phyloP scores from a whole-genome alignment of 1,139 yeast species.

The Wickerhamomyces sp. region DNA sequence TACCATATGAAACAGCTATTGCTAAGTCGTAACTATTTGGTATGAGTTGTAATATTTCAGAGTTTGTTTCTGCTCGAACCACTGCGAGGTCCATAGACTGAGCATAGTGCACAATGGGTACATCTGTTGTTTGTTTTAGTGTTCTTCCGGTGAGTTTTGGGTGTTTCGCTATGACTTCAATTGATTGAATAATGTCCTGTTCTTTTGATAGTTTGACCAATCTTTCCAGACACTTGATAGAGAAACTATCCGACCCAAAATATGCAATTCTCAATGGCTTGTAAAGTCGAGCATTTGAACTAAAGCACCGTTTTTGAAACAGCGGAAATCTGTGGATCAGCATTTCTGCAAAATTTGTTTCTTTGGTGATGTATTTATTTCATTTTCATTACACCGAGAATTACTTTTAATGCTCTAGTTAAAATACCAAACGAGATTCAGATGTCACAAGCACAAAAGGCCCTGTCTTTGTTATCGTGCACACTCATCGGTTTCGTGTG shows the following conservation, averaged over 20 bases:
- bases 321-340: no score
- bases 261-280: conserved; percentile 30
- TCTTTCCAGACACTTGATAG: conserved; percentile 51
- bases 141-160: conserved; percentile 75
- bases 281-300: neutral
- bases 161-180: conserved; percentile 63
- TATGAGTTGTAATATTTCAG: conserved; percentile 44
- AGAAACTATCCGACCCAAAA: conserved; percentile 81
- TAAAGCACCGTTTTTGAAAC: neutral
- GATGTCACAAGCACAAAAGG: conserved; percentile 4
- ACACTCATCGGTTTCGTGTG: conserved; percentile 44
- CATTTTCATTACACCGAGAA: neutral
- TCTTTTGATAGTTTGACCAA: conserved; percentile 35
- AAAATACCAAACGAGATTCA: no score
- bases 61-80: conserved; percentile 53
- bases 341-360: no score
- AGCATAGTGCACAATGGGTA: conserved; percentile 52
- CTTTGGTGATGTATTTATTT: neutral
- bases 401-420: no score
- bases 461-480: conserved; percentile 35
- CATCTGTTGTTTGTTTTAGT: conserved; percentile 40
- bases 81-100: conserved; percentile 32
- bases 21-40: conserved; percentile 50
- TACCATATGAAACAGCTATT: conserved; percentile 88
- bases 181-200: conserved; percentile 33